Evolutionary conservation across 352 stramenopile genomes (phyloP).

Genomic region (Phytophthora sp.): DNA sequence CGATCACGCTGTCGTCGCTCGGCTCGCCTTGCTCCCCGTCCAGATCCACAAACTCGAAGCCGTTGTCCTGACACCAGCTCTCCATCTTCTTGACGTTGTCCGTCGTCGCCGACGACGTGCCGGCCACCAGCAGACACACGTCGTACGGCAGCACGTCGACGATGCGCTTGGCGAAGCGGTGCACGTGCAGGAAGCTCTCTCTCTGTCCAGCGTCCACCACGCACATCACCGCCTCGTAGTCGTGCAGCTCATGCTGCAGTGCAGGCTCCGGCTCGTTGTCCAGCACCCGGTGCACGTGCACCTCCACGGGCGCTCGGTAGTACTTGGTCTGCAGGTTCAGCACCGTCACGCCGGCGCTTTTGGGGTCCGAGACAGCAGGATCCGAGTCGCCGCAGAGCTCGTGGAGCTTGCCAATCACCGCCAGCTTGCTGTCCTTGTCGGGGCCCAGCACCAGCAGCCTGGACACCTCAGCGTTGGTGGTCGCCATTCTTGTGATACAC

Average conservation of each 20-base stretch:
- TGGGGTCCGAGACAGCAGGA: background rate
- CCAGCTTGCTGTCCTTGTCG: slow-evolving; percentile 22
- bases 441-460: slow-evolving; percentile 54
- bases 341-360: slow-evolving; percentile 13
- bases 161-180: slow-evolving; percentile 50
- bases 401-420: slow-evolving; percentile 34
- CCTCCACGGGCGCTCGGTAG: slow-evolving; percentile 61
- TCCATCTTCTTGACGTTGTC: slow-evolving; percentile 42
- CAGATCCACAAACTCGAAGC: slow-evolving; percentile 68
- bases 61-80: slow-evolving; percentile 62
- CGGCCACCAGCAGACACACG: slow-evolving; percentile 59
- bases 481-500: slow-evolving; percentile 20
- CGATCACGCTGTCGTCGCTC: slow-evolving; percentile 11
- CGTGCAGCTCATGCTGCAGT: slow-evolving; percentile 45
- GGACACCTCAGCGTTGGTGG: slow-evolving; percentile 19
- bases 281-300: slow-evolving; percentile 53
- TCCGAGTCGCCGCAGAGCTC: slow-evolving; percentile 37
- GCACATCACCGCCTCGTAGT: slow-evolving; percentile 74
- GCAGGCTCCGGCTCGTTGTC: slow-evolving; percentile 42
- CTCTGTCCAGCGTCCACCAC: slow-evolving; percentile 47
- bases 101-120: slow-evolving; percentile 26
- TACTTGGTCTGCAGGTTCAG: slow-evolving; percentile 73
- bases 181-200: slow-evolving; percentile 51
- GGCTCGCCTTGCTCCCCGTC: background rate
- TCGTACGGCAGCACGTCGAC: slow-evolving; percentile 58